Base-by-base conservation (phyloP, 2,329 filamentous ascomycete species). In the Fusarium foetens region DNA sequence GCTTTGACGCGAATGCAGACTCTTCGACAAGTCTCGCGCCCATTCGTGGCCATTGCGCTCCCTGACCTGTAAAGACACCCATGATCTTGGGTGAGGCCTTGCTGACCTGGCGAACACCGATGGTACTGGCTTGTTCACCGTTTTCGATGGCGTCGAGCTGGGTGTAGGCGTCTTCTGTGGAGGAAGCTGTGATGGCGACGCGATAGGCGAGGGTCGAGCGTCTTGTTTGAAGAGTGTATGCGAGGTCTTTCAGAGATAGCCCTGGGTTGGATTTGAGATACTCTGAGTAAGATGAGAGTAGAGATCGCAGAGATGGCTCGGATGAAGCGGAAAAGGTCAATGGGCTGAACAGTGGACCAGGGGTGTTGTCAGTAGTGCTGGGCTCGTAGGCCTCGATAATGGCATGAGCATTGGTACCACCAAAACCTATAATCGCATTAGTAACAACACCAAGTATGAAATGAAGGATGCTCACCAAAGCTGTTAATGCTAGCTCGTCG, bases 381-480 rank as follows among this genome's bases (percentile, higher is more conserved):
- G 46, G 29, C 29, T 49, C 38, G n/a, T 51, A 58, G 1, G 21
- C 62, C 2, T 53, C 46, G 8, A 60, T 11, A 0, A 60, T 60
- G 0, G 58, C 77, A 48, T 84, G 82, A 0, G 76, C 81, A 57
- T 84, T 83, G 10, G 79, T 67, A 4, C 83, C 82, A 0, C 82
- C 83, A 51, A 80, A 80, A 0, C 51, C 49, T 53, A n/a, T 5
- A 2, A 8, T 16, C 13, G 8, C 7, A 11, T 43, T 16, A 43
- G 23, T 6, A 25, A 43, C 3, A 0, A 43, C 13, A 17, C 5
- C 16, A 12, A 23, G 41, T 25, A 8, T 25, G 2, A n/a, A 8
- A 2, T 21, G 8, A n/a, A 16, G 4, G 3, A 14, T 38, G 0
- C 49, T 53, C 25, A 8, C 83, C 82, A 57, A 83, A 84, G 2